A percentile compares a stretch with the other conserved stretches of the same genome.
These are phyloP conservation scores for Nemania sp. DNA, from an alignment of 2,329 filamentous ascomycete species.

Conservation along the genomic window DNA sequence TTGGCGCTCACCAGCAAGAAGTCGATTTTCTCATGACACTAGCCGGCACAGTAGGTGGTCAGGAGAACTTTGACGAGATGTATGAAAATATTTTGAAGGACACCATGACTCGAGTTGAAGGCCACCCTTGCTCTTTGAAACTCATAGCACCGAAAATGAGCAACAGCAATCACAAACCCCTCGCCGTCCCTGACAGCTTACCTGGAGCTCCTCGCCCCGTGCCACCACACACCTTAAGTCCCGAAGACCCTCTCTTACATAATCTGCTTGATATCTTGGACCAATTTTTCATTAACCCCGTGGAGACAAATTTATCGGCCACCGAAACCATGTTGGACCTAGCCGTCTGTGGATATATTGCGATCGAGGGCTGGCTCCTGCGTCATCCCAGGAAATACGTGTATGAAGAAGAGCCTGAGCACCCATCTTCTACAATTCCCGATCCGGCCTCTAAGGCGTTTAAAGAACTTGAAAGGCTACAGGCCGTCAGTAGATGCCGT, in stretches of 20 bases:
- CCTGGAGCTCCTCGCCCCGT: constrained; percentile 65
- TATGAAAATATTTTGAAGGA: constrained; percentile 76
- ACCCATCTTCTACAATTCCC: constrained; percentile 22
- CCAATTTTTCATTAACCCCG: constrained; percentile 84
- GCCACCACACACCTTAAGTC: constrained; percentile 62
- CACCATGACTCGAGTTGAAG: constrained; percentile 68
- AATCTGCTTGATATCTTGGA: constrained; percentile 72
- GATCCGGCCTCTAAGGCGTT: constrained; percentile 29
- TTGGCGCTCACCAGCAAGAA: constrained; percentile 75
- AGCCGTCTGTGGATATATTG: constrained; percentile 81
- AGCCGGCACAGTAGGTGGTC: constrained; percentile 68
- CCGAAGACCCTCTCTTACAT: constrained; percentile 65
- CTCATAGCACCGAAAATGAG: constrained; percentile 65
- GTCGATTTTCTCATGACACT: constrained; percentile 71
- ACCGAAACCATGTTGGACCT: constrained; percentile 84
- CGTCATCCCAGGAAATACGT: constrained; percentile 68
- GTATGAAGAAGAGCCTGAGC: constrained; percentile 53
- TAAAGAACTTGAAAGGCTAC: constrained; percentile 49
- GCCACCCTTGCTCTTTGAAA: constrained; percentile 71
- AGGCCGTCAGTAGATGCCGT: constrained; percentile 55
- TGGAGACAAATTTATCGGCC: constrained; percentile 86
- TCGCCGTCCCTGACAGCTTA: constrained; percentile 57
- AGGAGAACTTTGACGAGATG: constrained; percentile 70
- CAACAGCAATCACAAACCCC: constrained; percentile 59
- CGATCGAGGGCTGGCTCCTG: constrained; percentile 87